Conservation (phyloP, 1,284 basidiomycete genomes). For the Ceraceosorus guamensis region DNA sequence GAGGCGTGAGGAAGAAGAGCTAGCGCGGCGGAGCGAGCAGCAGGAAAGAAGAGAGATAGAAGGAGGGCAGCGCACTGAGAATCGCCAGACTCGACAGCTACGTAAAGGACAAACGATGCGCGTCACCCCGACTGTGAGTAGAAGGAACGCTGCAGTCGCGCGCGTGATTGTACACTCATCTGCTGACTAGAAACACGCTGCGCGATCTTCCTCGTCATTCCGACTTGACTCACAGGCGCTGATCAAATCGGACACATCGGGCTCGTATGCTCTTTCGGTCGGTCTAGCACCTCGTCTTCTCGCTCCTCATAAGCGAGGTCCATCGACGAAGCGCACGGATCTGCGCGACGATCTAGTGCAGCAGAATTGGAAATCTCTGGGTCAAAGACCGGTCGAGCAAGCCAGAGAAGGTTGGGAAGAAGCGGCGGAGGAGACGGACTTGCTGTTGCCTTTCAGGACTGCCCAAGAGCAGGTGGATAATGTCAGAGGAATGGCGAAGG, state of each 20-base stretch:
- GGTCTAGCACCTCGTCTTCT: slow-evolving; percentile 7
- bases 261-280: slow-evolving; percentile 3
- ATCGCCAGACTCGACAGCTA: background rate
- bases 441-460: too few relatives aligned
- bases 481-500: too few relatives aligned
- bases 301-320: slow-evolving; percentile 4
- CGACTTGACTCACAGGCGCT: background rate
- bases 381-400: background rate
- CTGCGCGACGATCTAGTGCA: slow-evolving; percentile 8
- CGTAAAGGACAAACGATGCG: background rate
- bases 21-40: background rate
- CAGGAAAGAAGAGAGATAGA: background rate
- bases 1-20: background rate
- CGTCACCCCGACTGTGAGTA: background rate
- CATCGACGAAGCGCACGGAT: slow-evolving; percentile 4
- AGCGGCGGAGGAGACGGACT: background rate
- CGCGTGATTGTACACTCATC: too few relatives aligned
- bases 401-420: background rate
- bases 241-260: slow-evolving; percentile 3
- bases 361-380: background rate
- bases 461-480: too few relatives aligned
- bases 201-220: too few relatives aligned
- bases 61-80: background rate
- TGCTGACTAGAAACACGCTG: too few relatives aligned
- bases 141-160: too few relatives aligned